These are phyloP conservation scores for Hypomyces perniciosus DNA, from an alignment of 2,329 filamentous ascomycete genomes.

Conservation along the genomic window DNA sequence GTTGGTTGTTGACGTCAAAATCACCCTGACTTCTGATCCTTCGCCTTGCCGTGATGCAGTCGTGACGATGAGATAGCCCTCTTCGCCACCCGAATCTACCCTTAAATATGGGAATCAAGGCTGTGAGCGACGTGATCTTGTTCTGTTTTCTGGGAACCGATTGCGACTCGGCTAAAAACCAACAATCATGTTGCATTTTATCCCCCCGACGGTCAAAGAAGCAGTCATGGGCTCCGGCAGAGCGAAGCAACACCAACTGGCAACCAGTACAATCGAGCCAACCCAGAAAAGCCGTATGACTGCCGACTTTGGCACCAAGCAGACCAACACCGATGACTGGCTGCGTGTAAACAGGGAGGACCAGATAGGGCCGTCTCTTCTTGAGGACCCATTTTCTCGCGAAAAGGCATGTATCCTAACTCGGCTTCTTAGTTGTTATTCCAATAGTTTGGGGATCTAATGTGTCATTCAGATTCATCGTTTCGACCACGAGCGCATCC, in stretches of 20 bases:
- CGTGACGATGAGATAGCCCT: neutral
- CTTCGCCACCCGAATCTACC: neutral
- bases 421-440: neutral
- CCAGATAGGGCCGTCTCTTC: conserved; percentile 57
- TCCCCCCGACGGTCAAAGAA: conserved; percentile 8
- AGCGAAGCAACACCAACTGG: conserved; percentile 58
- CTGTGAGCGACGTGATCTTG: too few relatives aligned
- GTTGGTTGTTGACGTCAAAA: neutral
- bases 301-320: conserved; percentile 70
- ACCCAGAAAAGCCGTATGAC: conserved; percentile 57
- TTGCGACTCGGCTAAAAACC: too few relatives aligned
- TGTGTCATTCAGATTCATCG: conserved; percentile 51
- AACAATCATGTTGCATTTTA: conserved; percentile 6
- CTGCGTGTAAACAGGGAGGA: conserved; percentile 58
- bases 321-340: conserved; percentile 72
- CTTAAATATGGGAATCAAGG: neutral
- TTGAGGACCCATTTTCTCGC: conserved; percentile 66
- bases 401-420: conserved; percentile 57
- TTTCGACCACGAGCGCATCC: conserved; percentile 61
- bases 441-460: neutral
- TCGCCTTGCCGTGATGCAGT: neutral
- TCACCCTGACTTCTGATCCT: neutral
- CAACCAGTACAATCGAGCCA: conserved; percentile 52
- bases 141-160: too few relatives aligned
- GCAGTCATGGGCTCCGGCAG: conserved; percentile 30